Percentiles rank a stretch among this genome's conserved stretches.
Evolutionary conservation across 495 filamentous ascomycete species (phyloP).

Genomic region (Xylaria curta): DNA sequence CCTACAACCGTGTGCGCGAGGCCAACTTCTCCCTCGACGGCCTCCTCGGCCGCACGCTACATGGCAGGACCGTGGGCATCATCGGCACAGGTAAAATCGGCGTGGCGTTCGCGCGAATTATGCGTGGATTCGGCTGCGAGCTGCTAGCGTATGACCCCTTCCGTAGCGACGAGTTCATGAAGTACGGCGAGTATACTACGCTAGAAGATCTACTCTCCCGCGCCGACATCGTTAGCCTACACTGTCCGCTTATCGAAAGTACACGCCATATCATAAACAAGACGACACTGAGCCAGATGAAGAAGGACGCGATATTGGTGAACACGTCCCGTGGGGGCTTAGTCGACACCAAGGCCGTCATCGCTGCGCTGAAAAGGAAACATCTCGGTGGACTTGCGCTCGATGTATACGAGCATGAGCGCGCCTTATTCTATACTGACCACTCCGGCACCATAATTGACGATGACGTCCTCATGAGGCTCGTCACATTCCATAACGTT

Average conservation of each 20-base stretch:
- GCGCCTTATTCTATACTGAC: conserved; percentile 67
- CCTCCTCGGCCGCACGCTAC: conserved; percentile 64
- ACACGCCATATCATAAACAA: conserved; percentile 69
- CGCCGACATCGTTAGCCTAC: conserved; percentile 67
- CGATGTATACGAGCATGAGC: conserved; percentile 64
- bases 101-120: conserved; percentile 56
- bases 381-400: conserved; percentile 62
- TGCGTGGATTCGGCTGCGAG: conserved; percentile 67
- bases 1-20: conserved; percentile 75
- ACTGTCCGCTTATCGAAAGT: conserved; percentile 66
- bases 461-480: conserved; percentile 70
- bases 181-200: conserved; percentile 58
- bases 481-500: conserved; percentile 75
- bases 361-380: conserved; percentile 64
- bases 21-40: conserved; percentile 73
- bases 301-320: conserved; percentile 65
- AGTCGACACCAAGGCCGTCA: conserved; percentile 64
- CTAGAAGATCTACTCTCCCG: conserved; percentile 60
- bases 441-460: conserved; percentile 71
- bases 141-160: conserved; percentile 66
- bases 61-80: conserved; percentile 66
- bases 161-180: conserved; percentile 50
- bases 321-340: conserved; percentile 72
- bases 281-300: conserved; percentile 59
- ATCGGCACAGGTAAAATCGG: conserved; percentile 64